Evolutionary conservation across 805 yeast genomes (phyloP).

Genomic region (Nakazawaea pomicola): DNA sequence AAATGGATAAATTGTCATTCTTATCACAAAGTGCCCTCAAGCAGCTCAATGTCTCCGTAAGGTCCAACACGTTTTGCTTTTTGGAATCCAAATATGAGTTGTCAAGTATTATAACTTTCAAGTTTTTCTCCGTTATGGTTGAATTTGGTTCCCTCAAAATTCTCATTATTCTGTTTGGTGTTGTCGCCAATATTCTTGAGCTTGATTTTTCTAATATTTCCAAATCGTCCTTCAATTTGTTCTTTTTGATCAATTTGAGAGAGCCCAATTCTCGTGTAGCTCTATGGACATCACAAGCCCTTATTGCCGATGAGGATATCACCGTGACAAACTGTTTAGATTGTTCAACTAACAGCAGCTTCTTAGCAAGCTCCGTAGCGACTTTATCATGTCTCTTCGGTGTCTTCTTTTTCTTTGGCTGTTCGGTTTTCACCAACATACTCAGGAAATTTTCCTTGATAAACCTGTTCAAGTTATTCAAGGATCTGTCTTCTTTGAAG

Average conservation of each 20-base stretch:
- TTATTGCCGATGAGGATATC: conserved; percentile 69
- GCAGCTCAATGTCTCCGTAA: conserved; percentile 37
- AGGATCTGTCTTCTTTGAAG: conserved; percentile 45
- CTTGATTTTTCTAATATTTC: conserved; percentile 36
- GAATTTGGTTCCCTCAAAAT: conserved; percentile 40
- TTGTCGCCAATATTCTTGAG: conserved; percentile 52
- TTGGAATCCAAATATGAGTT: conserved; percentile 58
- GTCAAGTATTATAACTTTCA: conserved; percentile 55
- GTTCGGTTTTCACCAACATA: conserved; percentile 34
- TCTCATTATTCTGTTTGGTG: conserved; percentile 55
- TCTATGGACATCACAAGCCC: conserved; percentile 84
- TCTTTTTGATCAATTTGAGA: conserved; percentile 70
- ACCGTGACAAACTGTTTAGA: conserved; percentile 45
- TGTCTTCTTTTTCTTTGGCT: conserved; percentile 19
- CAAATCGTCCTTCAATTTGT: conserved; percentile 61
- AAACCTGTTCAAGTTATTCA: conserved; percentile 53
- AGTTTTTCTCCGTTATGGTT: conserved; percentile 34
- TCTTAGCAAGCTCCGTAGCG: conserved; percentile 22
- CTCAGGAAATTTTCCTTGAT: conserved; percentile 44
- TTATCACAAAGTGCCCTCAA: conserved; percentile 32
- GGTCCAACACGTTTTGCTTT: conserved; percentile 56
- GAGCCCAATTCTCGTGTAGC: conserved; percentile 51
- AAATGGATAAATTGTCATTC: conserved; percentile 29
- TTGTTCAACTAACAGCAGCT: conserved; percentile 15
- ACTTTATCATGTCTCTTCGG: conserved; percentile 21